Conservation (phyloP, 768 basidiomycete species). For the Peribolospora kevripleyi region DNA sequence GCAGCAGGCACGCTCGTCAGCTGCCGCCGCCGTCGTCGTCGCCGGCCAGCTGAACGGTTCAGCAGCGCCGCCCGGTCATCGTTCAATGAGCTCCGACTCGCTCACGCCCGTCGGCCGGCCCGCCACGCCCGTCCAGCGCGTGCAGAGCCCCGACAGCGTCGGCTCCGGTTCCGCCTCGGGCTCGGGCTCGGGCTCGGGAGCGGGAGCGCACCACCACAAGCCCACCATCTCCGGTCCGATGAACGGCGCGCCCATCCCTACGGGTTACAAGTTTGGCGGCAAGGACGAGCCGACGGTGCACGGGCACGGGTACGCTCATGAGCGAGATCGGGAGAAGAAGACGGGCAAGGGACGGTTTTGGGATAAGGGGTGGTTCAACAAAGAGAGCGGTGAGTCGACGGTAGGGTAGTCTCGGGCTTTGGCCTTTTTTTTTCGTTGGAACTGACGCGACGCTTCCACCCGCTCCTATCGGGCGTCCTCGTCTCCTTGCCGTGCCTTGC, state of each 20-base stretch:
- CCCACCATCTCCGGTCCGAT: constrained; percentile 68
- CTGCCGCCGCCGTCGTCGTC: no score
- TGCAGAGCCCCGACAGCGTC: constrained; percentile 6
- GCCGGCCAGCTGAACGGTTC: background rate
- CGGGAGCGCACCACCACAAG: background rate
- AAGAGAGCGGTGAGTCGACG: no score
- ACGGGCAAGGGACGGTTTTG: constrained; percentile 85
- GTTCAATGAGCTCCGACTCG: background rate
- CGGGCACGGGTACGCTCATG: constrained; percentile 10
- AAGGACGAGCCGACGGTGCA: constrained; percentile 26
- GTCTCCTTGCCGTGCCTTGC: constrained; percentile 1
- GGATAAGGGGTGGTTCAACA: constrained; percentile 22
- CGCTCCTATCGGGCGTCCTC: background rate
- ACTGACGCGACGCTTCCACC: background rate
- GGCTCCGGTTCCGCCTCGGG: background rate
- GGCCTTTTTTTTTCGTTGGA: background rate
- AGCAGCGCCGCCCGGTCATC: background rate
- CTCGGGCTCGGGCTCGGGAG: background rate
- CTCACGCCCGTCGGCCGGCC: constrained; percentile 1
- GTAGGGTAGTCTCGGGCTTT: background rate
- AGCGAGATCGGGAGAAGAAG: constrained; percentile 54
- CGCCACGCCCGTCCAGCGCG: background rate
- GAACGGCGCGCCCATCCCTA: constrained; percentile 59
- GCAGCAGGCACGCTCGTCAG: background rate
- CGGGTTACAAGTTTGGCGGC: constrained; percentile 68